phyloP scores from a whole-genome alignment of 2,329 filamentous ascomycete genomes.

The Phaeoacremonium minimum region DNA sequence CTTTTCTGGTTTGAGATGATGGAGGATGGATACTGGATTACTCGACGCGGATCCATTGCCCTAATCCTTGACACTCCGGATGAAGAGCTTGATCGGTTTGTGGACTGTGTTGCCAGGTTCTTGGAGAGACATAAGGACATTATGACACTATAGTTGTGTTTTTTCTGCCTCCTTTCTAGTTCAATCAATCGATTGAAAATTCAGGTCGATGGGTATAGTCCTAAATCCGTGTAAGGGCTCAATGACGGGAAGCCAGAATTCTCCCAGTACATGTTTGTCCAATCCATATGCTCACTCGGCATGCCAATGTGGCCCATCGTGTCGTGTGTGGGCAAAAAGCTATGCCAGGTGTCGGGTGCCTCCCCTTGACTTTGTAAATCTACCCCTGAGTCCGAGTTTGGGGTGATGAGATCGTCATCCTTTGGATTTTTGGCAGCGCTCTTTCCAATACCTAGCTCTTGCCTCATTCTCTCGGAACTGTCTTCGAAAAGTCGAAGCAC shows the following conservation, averaged over 20 bases:
- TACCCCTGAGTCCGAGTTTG: background rate
- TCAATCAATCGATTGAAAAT: background rate
- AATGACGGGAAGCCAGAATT: background rate
- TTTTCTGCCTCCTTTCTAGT: background rate
- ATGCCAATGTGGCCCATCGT: background rate
- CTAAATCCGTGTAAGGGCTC: background rate
- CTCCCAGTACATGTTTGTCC: background rate
- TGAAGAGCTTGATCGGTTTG: constrained; percentile 34
- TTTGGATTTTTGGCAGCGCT: too few relatives aligned
- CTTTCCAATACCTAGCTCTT: constrained; percentile 1
- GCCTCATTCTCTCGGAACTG: constrained; percentile 1
- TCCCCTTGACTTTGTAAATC: background rate
- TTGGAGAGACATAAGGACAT: constrained; percentile 11
- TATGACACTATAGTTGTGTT: background rate
- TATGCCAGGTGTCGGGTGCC: background rate
- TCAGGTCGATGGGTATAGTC: too few relatives aligned
- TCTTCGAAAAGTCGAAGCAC: constrained; percentile 34
- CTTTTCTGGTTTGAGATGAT: constrained; percentile 44
- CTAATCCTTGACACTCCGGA: constrained; percentile 32
- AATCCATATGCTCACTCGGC: background rate
- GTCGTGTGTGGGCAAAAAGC: background rate
- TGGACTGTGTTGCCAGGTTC: constrained; percentile 28
- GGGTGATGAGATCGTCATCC: background rate
- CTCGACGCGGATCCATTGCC: constrained; percentile 33
- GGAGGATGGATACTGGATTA: constrained; percentile 36